Conservation (phyloP, 768 basidiomycete genomes). For the Boletus fagicola region DNA sequence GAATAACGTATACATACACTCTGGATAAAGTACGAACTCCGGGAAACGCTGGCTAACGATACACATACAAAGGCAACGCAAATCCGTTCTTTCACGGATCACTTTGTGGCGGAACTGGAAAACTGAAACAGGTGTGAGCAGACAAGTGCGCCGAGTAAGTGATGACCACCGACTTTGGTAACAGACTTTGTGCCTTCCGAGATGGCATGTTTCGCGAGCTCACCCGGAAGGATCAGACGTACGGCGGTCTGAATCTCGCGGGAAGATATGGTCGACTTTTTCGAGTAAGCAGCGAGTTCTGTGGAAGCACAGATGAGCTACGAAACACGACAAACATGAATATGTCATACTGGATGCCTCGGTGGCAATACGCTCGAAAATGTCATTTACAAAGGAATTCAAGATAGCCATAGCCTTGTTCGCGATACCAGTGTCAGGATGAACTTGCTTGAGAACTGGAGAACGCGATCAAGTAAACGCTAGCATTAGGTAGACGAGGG, state of each 20-base stretch:
- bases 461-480: conserved; percentile 2
- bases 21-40: conserved; percentile 20
- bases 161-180: conserved; percentile 59
- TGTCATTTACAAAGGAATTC: conserved; percentile 96
- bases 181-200: conserved; percentile 94
- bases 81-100: conserved; percentile 22
- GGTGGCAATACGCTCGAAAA: conserved; percentile 89
- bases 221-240: conserved; percentile 93
- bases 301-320: not conserved
- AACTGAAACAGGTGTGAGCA: conserved; percentile 44
- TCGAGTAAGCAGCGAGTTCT: conserved; percentile 97
- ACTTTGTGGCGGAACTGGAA: conserved; percentile 72
- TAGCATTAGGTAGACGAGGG: not conserved
- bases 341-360: conserved; percentile 77
- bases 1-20: conserved; percentile 23
- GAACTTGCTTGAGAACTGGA: conserved; percentile 91
- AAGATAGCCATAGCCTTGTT: conserved; percentile 99
- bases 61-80: conserved; percentile 17
- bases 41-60: conserved; percentile 28
- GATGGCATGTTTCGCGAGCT: conserved; percentile 71
- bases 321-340: not conserved
- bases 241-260: conserved; percentile 98
- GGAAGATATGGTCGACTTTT: conserved; percentile 98
- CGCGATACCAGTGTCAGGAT: conserved; percentile 98
- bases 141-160: not conserved